A percentile compares a stretch with the other conserved stretches of the same genome.
These are phyloP conservation scores for Zasmidium angulare DNA, from an alignment of 2,329 filamentous ascomycete species.

Conservation along the genomic window DNA sequence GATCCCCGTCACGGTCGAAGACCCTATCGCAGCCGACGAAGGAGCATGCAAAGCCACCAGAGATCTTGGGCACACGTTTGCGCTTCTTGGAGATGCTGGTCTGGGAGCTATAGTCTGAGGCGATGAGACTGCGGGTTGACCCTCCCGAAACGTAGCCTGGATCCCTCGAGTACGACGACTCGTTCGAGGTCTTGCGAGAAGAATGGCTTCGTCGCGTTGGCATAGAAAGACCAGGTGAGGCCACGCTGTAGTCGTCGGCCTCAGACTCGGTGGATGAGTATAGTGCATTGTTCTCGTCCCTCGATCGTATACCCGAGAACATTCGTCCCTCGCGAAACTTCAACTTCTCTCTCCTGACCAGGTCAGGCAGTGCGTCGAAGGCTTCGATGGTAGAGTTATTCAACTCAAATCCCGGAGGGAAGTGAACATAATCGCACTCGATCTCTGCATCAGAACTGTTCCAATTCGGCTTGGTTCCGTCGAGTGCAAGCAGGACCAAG, in stretches of 20 bases:
- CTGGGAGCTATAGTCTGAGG: conserved; percentile 14
- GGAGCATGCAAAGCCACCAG: conserved; percentile 12
- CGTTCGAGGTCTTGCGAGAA: not conserved
- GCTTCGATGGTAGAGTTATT: conserved; percentile 1
- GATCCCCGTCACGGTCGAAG: conserved; percentile 19
- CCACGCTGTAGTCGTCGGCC: not conserved
- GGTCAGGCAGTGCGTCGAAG: conserved; percentile 14
- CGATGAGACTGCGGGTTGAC: conserved; percentile 9
- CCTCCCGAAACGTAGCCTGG: conserved; percentile 12
- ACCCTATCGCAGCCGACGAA: conserved; percentile 10
- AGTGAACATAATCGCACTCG: conserved; percentile 17
- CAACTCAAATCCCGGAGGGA: conserved; percentile 10
- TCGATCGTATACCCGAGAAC: not conserved
- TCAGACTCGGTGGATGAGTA: not conserved
- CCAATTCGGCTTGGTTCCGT: conserved; percentile 16
- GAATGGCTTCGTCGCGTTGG: not conserved
- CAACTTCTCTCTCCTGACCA: conserved; percentile 2
- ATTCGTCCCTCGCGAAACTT: not conserved
- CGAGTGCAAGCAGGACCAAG: conserved; percentile 10
- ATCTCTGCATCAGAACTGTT: conserved; percentile 9
- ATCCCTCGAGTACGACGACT: conserved; percentile 13
- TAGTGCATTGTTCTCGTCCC: not conserved
- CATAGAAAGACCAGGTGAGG: not conserved
- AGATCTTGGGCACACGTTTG: conserved; percentile 16
- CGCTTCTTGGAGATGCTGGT: conserved; percentile 15